Conservation (phyloP, 192 early-diverging fungal genomes). For the Pilobolus umbonatus region DNA sequence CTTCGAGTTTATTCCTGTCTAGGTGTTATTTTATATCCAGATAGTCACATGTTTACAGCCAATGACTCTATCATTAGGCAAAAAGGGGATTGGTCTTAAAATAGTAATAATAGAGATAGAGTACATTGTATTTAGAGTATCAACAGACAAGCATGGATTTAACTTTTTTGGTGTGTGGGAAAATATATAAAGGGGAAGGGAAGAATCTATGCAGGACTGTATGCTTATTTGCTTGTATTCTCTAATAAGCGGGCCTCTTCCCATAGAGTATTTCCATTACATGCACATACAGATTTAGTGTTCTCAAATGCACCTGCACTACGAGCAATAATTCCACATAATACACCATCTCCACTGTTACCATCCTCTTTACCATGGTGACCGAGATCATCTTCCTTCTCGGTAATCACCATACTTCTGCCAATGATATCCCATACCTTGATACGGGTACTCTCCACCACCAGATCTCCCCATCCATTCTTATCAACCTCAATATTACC, state of each 20-base stretch:
- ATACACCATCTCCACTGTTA: conserved; percentile 56
- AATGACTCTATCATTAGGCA: too few relatives aligned
- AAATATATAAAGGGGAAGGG: too few relatives aligned
- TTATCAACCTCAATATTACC: conserved; percentile 61
- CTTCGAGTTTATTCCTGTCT: too few relatives aligned
- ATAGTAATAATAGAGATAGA: too few relatives aligned
- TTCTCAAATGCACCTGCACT: conserved; percentile 91
- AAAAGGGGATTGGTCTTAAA: too few relatives aligned
- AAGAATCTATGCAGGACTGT: too few relatives aligned
- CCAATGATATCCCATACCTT: conserved; percentile 91
- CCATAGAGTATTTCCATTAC: conserved; percentile 85
- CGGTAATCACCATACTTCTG: conserved; percentile 70
- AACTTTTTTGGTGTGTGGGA: too few relatives aligned
- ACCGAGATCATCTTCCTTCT: conserved; percentile 54
- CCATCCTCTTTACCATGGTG: conserved; percentile 36
- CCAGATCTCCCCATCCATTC: conserved; percentile 70
- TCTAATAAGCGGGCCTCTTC: conserved; percentile 54
- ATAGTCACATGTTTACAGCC: too few relatives aligned
- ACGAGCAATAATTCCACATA: conserved; percentile 83
- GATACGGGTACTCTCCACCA: conserved; percentile 65
- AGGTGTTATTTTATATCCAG: too few relatives aligned
- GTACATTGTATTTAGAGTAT: too few relatives aligned
- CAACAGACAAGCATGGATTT: too few relatives aligned
- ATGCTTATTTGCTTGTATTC: conserved; percentile 1
- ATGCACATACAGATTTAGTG: conserved; percentile 80